Base-by-base conservation (phyloP, 1,284 basidiomycete species). In the Anthracocystis walkeri region DNA sequence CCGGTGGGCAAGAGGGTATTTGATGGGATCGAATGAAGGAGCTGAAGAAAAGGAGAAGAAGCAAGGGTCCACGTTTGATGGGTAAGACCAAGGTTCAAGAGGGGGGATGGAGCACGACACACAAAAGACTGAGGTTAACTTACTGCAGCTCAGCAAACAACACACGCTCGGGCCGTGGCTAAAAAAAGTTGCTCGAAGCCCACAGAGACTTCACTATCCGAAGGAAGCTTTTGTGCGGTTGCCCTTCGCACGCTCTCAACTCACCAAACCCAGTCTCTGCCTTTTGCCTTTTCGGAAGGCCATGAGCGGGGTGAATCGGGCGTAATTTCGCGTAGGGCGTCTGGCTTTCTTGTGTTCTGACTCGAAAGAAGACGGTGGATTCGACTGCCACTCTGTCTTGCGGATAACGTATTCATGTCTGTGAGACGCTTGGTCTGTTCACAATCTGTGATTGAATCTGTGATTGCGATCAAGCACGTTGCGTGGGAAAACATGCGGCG, bases 1-100 rank as follows among this genome's bases (percentile, higher is more conserved):
- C 12, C 46, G 46, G 18, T 29, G 16, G 16, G 23, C 25, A 27
- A 25, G 11, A 38, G 12, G 12, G 35, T 16, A 12, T 38, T 38
- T 38, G 35, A 14, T 38, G 35, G 35, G 12, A 38, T 10, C 35
- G 12, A 16, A 14, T 11, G 46, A n/a, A 20, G 18, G 18, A 31
- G 48, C 6, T 8, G 18, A 49, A n/a, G n/a, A 29, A 31, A 49
- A 14, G 18, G 2, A 33, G 27, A 31, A 48, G 46, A 48, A 48
- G 31, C 27, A 27, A 49, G 48, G 48, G 48, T 49, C 48, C 48
- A 49, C 48, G 48, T 31, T 46, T 27, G 46, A 29, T 0, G 16
- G 29, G 31, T 18, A 5, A 20, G 20, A 20, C 3, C 27, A n/a
- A 33, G 27, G 16, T 12, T 38, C 35, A 14, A 14, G 10, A 38